Percentiles rank a stretch among this genome's conserved stretches.
Conservation (phyloP, 768 basidiomycete genomes). For the Pisolithus albus region DNA sequence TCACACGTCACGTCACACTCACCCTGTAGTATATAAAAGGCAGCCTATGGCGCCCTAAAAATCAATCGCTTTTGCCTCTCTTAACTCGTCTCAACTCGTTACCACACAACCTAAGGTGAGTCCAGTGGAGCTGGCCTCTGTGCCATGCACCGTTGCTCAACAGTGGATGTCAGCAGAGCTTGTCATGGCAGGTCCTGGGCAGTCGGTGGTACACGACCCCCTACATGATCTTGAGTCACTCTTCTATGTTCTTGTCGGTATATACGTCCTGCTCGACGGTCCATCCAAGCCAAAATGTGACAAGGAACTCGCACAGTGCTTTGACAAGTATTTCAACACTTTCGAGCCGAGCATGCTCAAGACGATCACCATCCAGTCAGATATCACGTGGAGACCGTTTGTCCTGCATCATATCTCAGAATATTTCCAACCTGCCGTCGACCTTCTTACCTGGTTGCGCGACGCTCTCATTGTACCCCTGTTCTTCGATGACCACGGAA, state of each 20-base stretch:
- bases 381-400: neutral
- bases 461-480: neutral
- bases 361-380: neutral
- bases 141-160: no score
- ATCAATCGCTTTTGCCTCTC: no score
- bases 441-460: neutral
- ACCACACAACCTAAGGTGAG: no score
- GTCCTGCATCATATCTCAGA: neutral
- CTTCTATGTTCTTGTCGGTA: neutral
- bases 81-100: no score
- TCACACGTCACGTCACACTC: no score
- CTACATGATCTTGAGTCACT: conserved; percentile 1
- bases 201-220: neutral
- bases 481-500: neutral
- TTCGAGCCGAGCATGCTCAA: neutral
- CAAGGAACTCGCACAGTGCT: neutral
- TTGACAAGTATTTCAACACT: conserved; percentile 3
- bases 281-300: neutral
- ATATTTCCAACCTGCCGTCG: neutral
- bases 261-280: neutral
- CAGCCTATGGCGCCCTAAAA: no score
- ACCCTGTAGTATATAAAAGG: no score
- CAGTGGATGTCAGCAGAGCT: conserved; percentile 4
- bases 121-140: no score
- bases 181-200: conserved; percentile 2